phyloP scores from a whole-genome alignment of 768 basidiomycete genomes.

The Amanita fuliginea region DNA sequence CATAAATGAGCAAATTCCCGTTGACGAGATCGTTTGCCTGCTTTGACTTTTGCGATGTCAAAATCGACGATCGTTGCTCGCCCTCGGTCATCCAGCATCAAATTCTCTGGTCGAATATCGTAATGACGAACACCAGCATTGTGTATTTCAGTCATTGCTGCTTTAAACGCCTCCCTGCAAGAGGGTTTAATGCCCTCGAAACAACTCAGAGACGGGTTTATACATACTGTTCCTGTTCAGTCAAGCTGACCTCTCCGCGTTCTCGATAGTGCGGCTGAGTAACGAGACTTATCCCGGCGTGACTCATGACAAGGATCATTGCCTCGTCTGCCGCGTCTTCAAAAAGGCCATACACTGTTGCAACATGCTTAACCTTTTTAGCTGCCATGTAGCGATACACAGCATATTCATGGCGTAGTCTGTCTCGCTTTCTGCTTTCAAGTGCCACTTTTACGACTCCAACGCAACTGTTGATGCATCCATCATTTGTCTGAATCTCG shows the following conservation, averaged over 20 bases:
- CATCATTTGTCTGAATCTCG: neutral
- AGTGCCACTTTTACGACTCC: neutral
- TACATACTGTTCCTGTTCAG: neutral
- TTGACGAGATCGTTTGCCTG: neutral
- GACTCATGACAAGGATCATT: neutral
- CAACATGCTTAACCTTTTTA: neutral
- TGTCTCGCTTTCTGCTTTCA: neutral
- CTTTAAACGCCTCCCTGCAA: neutral
- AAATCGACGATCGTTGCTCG: neutral
- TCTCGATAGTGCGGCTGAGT: neutral
- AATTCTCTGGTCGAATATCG: constrained; percentile 1
- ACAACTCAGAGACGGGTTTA: neutral
- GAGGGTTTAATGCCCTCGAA: neutral
- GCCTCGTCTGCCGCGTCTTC: no score
- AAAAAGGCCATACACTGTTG: neutral
- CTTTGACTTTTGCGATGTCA: neutral
- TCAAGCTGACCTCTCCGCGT: neutral
- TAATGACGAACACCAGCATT: neutral
- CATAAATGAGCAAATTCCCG: neutral
- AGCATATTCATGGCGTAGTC: neutral
- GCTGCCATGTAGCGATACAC: neutral
- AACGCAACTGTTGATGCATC: neutral
- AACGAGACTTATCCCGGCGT: neutral
- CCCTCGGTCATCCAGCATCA: constrained; percentile 1
- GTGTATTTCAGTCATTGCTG: neutral